These are phyloP conservation scores for Maudiozyma pseudohumilis DNA, from an alignment of 805 yeast genomes.

Conservation along the genomic window DNA sequence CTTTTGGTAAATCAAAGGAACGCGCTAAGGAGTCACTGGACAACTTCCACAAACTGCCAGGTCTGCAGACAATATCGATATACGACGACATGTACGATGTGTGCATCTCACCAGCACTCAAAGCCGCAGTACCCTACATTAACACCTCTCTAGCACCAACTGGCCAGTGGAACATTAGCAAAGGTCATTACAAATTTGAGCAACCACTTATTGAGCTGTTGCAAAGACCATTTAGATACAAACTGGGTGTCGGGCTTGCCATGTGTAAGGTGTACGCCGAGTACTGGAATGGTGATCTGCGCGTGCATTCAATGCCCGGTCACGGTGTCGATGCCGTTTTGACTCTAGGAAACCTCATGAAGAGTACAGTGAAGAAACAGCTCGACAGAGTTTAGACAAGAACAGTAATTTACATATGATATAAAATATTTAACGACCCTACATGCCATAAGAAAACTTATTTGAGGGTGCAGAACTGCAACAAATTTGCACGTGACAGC, in stretches of 20 bases:
- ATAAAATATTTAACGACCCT: too few species aligned
- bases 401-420: too few species aligned
- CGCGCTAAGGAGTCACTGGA: constrained; percentile 48
- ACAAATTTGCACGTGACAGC: too few species aligned
- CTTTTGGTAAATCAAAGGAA: constrained; percentile 67
- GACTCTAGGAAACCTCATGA: constrained; percentile 69
- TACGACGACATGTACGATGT: constrained; percentile 17
- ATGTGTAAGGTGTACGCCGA: constrained; percentile 90
- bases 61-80: constrained; percentile 36
- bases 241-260: constrained; percentile 82
- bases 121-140: constrained; percentile 15
- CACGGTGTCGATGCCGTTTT: constrained; percentile 86
- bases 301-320: constrained; percentile 76
- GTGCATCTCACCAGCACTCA: background rate
- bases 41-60: constrained; percentile 64
- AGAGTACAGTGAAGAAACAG: constrained; percentile 50
- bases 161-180: constrained; percentile 23
- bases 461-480: too few species aligned
- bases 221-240: constrained; percentile 62
- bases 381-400: constrained; percentile 58
- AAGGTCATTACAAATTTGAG: constrained; percentile 20
- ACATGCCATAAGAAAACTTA: too few species aligned
- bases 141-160: constrained; percentile 33
- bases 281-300: constrained; percentile 90
- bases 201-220: constrained; percentile 53